Base-by-base conservation (phyloP, 2,329 filamentous ascomycete genomes). In the Colletotrichum sp. region DNA sequence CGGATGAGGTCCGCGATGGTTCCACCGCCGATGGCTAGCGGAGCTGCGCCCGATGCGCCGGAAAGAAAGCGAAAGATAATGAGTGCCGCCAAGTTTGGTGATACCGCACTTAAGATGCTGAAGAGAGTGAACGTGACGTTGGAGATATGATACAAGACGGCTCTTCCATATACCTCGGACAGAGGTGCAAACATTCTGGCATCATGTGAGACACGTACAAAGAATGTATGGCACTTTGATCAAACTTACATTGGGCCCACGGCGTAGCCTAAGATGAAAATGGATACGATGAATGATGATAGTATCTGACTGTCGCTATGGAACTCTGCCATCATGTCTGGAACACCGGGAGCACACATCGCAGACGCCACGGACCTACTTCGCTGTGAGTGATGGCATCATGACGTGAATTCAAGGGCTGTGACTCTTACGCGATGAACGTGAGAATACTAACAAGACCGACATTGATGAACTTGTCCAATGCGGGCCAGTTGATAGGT, bases 231-330 rank as follows among this genome's bases (percentile, higher is more conserved):
- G 12, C n/a, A 13, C 44, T 12, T 48, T 12, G 6, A 52, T 5
- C 10, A 13, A 22, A 52, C 44, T 52, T 7, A 52, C 68, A 90
- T 82, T 0, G 92, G 92, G 0, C 92, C 92, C 36, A 89, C 86
- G 3, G 89, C 90, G 75, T 91, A 91, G 26, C 93, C 93, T 0
- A 94, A 84, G 6, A 95, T 87, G 81, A 93, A 93, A 22, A 94
- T 89, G 7, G 90, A 90, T 4, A 92, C 86, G 77, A 90, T 88
- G 71, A 92, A 89, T 1, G 87, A 87, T 10, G 84, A 84, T 4
- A 92, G 79, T 60, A 87, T 82, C 10, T 84, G 79, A 75, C 84
- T 86, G 10, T 83, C 85, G 3, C 85, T 86, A 48, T 86, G 39
- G 75, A 93, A 91, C 5, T 91, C 88, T 16, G 79, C 65, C 81